Percentiles rank a stretch among this genome's conserved stretches.
phyloP scores from a whole-genome alignment of 176 grass and related monocot species.

The Oryza meyeriana region DNA sequence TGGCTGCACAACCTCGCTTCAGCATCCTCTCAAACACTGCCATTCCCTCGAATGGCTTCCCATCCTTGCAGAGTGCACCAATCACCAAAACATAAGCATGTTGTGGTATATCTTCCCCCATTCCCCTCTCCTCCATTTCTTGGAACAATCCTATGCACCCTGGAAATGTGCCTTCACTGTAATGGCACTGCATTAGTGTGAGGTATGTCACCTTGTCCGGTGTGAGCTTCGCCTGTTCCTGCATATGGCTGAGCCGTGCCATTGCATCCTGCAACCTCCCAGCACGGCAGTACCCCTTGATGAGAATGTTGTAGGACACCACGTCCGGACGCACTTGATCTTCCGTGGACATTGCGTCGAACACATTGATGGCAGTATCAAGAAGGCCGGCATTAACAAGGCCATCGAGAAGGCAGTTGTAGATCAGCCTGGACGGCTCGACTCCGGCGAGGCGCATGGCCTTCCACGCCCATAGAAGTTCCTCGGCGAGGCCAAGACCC shows the following conservation, averaged over 20 bases:
- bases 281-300: constrained; percentile 70
- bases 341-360: constrained; percentile 64
- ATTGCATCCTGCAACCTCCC: constrained; percentile 53
- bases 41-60: constrained; percentile 75
- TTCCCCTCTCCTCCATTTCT: constrained; percentile 70
- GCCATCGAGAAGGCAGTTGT: constrained; percentile 88
- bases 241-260: constrained; percentile 47
- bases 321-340: constrained; percentile 48
- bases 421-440: constrained; percentile 67
- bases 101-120: constrained; percentile 66
- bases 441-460: constrained; percentile 55
- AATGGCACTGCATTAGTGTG: constrained; percentile 72
- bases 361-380: constrained; percentile 78
- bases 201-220: constrained; percentile 83
- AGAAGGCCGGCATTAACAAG: constrained; percentile 67
- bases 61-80: constrained; percentile 52
- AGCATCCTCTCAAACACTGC: constrained; percentile 72
- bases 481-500: constrained; percentile 62
- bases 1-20: constrained; percentile 48
- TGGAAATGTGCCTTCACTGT: constrained; percentile 47
- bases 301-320: constrained; percentile 77
- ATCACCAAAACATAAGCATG: constrained; percentile 81
- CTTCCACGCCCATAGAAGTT: constrained; percentile 68
- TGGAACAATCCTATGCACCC: constrained; percentile 60
- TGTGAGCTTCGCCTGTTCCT: constrained; percentile 26